Evolutionary conservation across 139 green algal genomes (phyloP).

Genomic region (Coccomyxa sp.): DNA sequence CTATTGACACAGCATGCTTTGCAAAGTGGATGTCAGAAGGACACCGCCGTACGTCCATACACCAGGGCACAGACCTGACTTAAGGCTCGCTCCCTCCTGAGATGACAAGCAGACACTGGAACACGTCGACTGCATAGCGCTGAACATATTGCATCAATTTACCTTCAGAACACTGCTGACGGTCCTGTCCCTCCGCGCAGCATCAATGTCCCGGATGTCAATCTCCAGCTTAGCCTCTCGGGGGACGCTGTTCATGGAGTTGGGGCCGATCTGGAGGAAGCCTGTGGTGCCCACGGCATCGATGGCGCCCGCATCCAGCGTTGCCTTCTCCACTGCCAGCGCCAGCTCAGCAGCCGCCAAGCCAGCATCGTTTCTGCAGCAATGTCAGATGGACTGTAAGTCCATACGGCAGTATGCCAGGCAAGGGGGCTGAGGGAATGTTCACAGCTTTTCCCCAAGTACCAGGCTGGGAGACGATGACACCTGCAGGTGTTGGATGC

Average conservation of each 20-base stretch:
- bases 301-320: conserved; percentile 24
- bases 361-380: conserved; percentile 76
- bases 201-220: conserved; percentile 83
- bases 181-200: conserved; percentile 57
- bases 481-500: too few species aligned
- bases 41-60: not conserved
- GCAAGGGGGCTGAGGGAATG: too few species aligned
- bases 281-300: conserved; percentile 87
- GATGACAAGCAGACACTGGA: too few species aligned
- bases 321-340: conserved; percentile 60
- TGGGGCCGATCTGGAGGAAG: conserved; percentile 68
- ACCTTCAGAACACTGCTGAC: conserved; percentile 25
- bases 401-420: too few species aligned
- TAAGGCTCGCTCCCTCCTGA: not conserved
- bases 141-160: too few species aligned
- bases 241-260: conserved; percentile 90
- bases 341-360: conserved; percentile 89
- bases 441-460: too few species aligned
- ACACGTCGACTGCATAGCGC: too few species aligned
- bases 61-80: not conserved
- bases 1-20: not conserved
- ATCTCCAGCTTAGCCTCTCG: conserved; percentile 46
- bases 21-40: not conserved
- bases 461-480: too few species aligned
- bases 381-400: too few species aligned